Evolutionary conservation across 2,329 filamentous ascomycete species (phyloP), one percentile per base, ranked within the genome.

Genomic region (Fusarium hainanense): DNA sequence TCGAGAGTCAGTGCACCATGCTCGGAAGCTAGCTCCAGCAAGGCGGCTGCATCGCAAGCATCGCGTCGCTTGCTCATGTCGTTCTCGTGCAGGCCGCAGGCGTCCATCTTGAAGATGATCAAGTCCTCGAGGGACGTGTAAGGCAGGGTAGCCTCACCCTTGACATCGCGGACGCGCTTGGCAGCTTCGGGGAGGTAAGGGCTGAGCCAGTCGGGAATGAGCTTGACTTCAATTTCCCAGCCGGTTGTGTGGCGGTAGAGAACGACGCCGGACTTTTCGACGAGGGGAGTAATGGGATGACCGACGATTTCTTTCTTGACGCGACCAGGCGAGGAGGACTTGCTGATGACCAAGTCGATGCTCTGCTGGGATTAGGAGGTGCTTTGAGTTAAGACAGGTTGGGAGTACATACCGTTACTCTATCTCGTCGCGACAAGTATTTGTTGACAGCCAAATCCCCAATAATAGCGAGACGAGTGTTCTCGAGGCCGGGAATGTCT

Each of bases 321-420:
- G 28, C 75, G 72, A 18, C 75, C 74, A 21, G 75, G 75, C 9
- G 75, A 76, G 11, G 75, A 76, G 9, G 69, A 76, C 20, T 76
- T 76, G 75, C 74, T 76, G 28, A 76, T 72, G 46, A 76, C 64
- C 3, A 76, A 50, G 49, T 76, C 75, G 74, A 76, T 76, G 67
- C 75, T 76, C 75, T 76, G 7, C 1, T 2, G 7, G 4, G 52
- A 47, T 70, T 42, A 66, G 63, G 16, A 3, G 18, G 9, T 9
- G 30, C 2, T 11, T 4, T 13, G 9, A 2, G 23, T 2, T 4
- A 23, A 23, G 21, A 23, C 21, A 23, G 21, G 21, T 13, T 25
- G n/a, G 10, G 20, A 12, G 21, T 10, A 44, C 71, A 20, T 69
- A 76, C 74, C 40, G 54, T 40, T 25, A 69, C 54, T 7, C 69